Conservation (phyloP, 2,329 filamentous ascomycete genomes). For the Aspergillus sp. region DNA sequence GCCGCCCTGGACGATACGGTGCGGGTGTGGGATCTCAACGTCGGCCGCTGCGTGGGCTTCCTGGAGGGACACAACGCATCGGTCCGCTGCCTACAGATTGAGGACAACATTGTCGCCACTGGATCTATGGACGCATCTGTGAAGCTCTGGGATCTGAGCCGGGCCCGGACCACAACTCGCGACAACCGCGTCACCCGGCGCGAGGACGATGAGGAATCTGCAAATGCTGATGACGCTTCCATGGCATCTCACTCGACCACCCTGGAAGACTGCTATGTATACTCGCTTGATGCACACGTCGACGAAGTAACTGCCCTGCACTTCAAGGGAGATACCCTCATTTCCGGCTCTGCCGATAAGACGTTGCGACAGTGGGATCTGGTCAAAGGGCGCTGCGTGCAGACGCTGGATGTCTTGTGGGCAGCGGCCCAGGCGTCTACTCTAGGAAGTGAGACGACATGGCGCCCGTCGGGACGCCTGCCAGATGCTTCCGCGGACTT, state of each 20-base stretch:
- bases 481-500: slow-evolving; percentile 77
- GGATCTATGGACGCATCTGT: slow-evolving; percentile 95
- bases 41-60: slow-evolving; percentile 85
- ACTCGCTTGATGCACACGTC: slow-evolving; percentile 84
- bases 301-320: slow-evolving; percentile 93
- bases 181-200: slow-evolving; percentile 56
- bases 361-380: slow-evolving; percentile 97
- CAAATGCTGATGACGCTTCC: slow-evolving; percentile 17
- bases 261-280: slow-evolving; percentile 88
- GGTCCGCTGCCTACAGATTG: slow-evolving; percentile 86
- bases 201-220: slow-evolving; percentile 47
- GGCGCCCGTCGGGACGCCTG: slow-evolving; percentile 69
- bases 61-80: slow-evolving; percentile 94
- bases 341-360: slow-evolving; percentile 96
- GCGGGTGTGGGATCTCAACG: slow-evolving; percentile 93
- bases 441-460: slow-evolving; percentile 62
- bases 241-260: slow-evolving; percentile 69
- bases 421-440: slow-evolving; percentile 86
- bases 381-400: slow-evolving; percentile 93
- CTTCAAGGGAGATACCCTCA: slow-evolving; percentile 83
- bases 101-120: slow-evolving; percentile 93
- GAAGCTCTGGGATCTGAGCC: slow-evolving; percentile 89
- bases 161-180: slow-evolving; percentile 75
- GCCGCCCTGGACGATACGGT: slow-evolving; percentile 91
- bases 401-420: slow-evolving; percentile 97